These are phyloP conservation scores for Aspergillus carlsbadensis DNA, from an alignment of 495 filamentous ascomycete genomes.

Conservation along the genomic window DNA sequence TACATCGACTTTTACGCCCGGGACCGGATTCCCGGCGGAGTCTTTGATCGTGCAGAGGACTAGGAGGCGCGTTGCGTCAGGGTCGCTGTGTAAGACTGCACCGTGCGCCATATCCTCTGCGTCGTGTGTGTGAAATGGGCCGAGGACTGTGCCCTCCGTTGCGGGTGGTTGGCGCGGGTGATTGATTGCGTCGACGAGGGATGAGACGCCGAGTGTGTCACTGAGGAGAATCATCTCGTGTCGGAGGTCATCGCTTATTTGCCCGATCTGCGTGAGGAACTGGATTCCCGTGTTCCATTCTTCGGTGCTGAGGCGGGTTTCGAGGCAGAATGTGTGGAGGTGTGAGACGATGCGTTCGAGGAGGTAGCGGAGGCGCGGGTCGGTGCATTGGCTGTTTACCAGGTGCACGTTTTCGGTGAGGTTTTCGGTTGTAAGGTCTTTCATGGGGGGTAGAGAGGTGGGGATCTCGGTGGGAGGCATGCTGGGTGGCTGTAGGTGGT, in stretches of 20 bases:
- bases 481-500: background rate
- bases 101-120: conserved; percentile 60
- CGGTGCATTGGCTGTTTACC: conserved; percentile 59
- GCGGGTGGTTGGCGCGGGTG: conserved; percentile 66
- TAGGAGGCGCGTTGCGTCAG: conserved; percentile 48
- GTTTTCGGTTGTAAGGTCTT: conserved; percentile 67
- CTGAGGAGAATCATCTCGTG: conserved; percentile 85
- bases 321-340: conserved; percentile 68
- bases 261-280: conserved; percentile 61
- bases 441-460: conserved; percentile 42
- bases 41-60: conserved; percentile 70
- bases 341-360: conserved; percentile 62
- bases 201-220: conserved; percentile 74
- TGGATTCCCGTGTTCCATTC: conserved; percentile 66
- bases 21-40: conserved; percentile 56
- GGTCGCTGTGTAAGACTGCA: conserved; percentile 58
- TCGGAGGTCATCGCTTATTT: conserved; percentile 63
- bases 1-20: conserved; percentile 70
- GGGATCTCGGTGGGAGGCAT: background rate
- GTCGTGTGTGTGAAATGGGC: conserved; percentile 83
- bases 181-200: conserved; percentile 65
- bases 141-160: conserved; percentile 78
- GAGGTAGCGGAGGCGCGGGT: conserved; percentile 61
- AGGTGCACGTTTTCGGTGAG: conserved; percentile 66
- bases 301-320: conserved; percentile 63